Evolutionary conservation across 2,329 filamentous ascomycete genomes (phyloP), one percentile per base, ranked within the genome.

Genomic region (Pyrenophora graminea): DNA sequence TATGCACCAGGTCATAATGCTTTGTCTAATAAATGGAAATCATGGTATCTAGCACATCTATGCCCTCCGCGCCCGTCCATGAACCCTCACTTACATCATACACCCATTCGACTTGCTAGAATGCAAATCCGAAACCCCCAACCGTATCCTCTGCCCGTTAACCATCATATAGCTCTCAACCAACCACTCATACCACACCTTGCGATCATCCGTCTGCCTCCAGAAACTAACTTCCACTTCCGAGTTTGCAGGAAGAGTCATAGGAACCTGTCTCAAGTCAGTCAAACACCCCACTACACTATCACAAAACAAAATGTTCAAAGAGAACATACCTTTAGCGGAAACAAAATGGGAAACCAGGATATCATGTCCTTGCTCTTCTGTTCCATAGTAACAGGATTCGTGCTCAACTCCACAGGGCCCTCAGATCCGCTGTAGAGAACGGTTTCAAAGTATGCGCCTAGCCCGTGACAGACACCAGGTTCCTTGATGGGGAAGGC

Each of bases 321-420:
- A 3, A 31, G 9, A 4, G 7, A 23, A 33, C 83, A 67, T 79
- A 92, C 91, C 85, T 94, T 96, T 12, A 99, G 77, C 0, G 95
- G 94, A 70, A 99, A 99, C 77, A 93, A 97, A 25, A 99, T 97
- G 1, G 94, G 94, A 72, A 99, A 99, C 94, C 94, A 99, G 48
- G 90, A 96, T 58, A 97, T 96, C 95, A 99, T 99, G 65, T 95
- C 92, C 69, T 88, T 89, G 79, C 91, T 96, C 83, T 97, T 97
- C 50, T 79, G 78, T 48, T 94, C 90, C 76, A 99, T 97, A 25
- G 88, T 90, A 58, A 96, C 89, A 0, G 94, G 95, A 66, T 96
- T 88, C 3, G 89, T 99, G 67, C 91, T 96, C 53, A 99, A 82
- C 77, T 97, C 93, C 4, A 97, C 84, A 62, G 85, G 86, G 1